Percentiles rank a stretch among this genome's conserved stretches.
Evolutionary conservation across 768 basidiomycete species (phyloP).

Genomic region (Suillus plorans): DNA sequence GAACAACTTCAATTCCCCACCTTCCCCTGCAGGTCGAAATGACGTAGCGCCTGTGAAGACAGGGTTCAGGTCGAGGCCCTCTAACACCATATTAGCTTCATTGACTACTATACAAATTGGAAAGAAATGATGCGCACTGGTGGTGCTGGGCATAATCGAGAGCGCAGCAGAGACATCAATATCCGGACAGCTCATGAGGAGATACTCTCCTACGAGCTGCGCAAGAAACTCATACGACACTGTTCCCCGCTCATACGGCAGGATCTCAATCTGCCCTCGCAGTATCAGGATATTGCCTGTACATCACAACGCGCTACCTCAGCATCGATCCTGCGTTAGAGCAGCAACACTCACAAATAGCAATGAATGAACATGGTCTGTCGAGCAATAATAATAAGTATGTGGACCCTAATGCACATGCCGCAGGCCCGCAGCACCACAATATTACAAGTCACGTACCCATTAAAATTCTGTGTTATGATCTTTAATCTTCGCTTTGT

Average conservation of each 20-base stretch:
- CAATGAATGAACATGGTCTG: constrained; percentile 91
- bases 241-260: constrained; percentile 59
- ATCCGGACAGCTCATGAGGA: constrained; percentile 57
- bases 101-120: not conserved
- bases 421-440: not conserved
- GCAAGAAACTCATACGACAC: constrained; percentile 87
- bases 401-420: not conserved
- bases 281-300: constrained; percentile 87
- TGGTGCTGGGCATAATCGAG: constrained; percentile 56
- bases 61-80: constrained; percentile 90
- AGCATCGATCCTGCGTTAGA: not conserved
- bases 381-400: not conserved
- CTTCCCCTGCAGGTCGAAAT: constrained; percentile 63
- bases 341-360: constrained; percentile 61
- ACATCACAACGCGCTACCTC: constrained; percentile 1
- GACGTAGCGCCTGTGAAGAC: constrained; percentile 68
- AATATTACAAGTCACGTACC: constrained; percentile 44
- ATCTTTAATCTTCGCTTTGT: constrained; percentile 47
- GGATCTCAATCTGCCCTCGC: constrained; percentile 76
- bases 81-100: constrained; percentile 32
- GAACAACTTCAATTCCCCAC: constrained; percentile 84
- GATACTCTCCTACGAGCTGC: constrained; percentile 79
- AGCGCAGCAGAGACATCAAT: constrained; percentile 33
- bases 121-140: constrained; percentile 50
- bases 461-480: constrained; percentile 83